Conservation (phyloP, 805 yeast genomes). For the Cyberlindnera mycetangii region DNA sequence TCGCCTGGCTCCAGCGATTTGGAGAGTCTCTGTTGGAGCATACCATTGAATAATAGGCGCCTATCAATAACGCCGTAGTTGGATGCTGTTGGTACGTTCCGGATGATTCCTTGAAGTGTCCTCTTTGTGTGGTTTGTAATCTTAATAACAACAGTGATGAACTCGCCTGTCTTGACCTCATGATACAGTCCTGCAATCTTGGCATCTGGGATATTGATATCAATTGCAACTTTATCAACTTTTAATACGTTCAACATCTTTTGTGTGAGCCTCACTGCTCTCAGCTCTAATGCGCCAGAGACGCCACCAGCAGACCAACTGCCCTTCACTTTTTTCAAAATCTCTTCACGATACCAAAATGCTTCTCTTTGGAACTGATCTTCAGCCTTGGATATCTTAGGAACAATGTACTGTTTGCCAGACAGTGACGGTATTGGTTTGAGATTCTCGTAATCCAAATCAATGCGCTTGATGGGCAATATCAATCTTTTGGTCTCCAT, state of each 20-base stretch:
- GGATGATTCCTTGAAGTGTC: constrained; percentile 49
- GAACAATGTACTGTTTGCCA: constrained; percentile 61
- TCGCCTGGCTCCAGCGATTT: constrained; percentile 42
- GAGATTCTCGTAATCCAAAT: constrained; percentile 40
- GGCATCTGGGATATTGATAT: constrained; percentile 11
- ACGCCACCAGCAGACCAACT: constrained; percentile 55
- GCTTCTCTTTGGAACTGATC: constrained; percentile 52
- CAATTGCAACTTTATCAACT: constrained; percentile 45
- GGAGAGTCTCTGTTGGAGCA: constrained; percentile 54
- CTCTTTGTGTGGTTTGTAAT: constrained; percentile 46
- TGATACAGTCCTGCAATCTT: constrained; percentile 31
- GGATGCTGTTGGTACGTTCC: constrained; percentile 52
- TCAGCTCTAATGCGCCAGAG: constrained; percentile 59
- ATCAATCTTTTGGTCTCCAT: constrained; percentile 56
- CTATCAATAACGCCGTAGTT: constrained; percentile 44
- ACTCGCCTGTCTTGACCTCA: constrained; percentile 41
- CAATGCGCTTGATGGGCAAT: constrained; percentile 63
- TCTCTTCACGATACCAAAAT: constrained; percentile 78
- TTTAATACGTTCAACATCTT: constrained; percentile 56
- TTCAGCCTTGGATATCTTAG: constrained; percentile 52
- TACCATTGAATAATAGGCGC: constrained; percentile 68
- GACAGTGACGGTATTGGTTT: constrained; percentile 67
- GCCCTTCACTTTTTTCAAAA: constrained; percentile 60
- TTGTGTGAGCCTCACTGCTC: constrained; percentile 60
- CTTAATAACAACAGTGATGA: constrained; percentile 47